Evolutionary conservation across 768 basidiomycete species (phyloP).

Genomic region (Mycena crocata): DNA sequence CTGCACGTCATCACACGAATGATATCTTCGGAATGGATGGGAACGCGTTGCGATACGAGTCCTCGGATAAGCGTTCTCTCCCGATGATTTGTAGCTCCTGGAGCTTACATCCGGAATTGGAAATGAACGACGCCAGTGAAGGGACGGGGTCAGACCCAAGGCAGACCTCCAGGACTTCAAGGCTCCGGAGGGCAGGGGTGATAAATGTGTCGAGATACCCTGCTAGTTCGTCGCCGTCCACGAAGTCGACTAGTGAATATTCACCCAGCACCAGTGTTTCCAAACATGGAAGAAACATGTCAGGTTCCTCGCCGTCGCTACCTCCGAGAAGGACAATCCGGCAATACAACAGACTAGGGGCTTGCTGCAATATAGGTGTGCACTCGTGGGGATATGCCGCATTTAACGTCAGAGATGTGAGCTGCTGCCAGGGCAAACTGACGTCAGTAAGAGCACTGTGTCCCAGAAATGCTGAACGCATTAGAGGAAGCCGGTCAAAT

Average conservation of each 20-base stretch:
- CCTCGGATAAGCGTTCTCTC: neutral
- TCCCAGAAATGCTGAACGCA: neutral
- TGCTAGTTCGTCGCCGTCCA: too few species aligned
- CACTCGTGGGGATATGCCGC: neutral
- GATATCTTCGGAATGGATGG: neutral
- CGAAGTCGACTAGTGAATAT: too few species aligned
- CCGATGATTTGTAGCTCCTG: neutral
- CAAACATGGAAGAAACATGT: neutral
- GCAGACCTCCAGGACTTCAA: neutral
- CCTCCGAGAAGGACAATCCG: neutral
- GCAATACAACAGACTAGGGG: too few species aligned
- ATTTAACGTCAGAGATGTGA: neutral
- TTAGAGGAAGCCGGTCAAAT: neutral
- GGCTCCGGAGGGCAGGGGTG: neutral
- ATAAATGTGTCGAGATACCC: neutral
- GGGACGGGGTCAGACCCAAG: neutral
- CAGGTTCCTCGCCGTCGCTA: too few species aligned
- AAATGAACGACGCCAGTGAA: neutral
- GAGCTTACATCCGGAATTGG: neutral
- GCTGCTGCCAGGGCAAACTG: neutral
- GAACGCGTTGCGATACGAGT: neutral
- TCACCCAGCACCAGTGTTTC: too few species aligned
- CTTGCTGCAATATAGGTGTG: neutral
- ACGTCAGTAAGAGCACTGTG: neutral
- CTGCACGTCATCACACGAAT: too few species aligned